Evolutionary conservation across 177 flowering plant genomes (phyloP).

Genomic region (Tripterygium wilfordii): DNA sequence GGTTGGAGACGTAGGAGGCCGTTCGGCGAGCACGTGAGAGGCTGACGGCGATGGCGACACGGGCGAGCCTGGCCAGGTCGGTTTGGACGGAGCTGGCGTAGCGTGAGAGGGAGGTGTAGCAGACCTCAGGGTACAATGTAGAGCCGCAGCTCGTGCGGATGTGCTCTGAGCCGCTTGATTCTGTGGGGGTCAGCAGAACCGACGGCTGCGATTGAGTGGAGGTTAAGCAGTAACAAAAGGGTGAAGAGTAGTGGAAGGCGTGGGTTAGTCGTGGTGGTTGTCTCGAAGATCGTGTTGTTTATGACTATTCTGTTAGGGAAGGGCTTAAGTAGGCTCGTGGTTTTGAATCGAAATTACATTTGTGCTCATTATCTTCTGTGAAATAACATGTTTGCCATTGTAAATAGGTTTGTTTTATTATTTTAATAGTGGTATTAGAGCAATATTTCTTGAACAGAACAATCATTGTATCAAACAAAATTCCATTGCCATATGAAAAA

Average conservation of each 20-base stretch:
- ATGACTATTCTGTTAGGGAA: too few species aligned
- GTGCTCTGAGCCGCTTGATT: conserved; percentile 32
- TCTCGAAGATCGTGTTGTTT: too few species aligned
- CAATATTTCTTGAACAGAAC: too few species aligned
- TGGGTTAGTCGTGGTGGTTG: too few species aligned
- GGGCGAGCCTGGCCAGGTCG: conserved; percentile 51
- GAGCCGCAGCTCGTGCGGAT: conserved; percentile 68
- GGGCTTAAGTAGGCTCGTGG: too few species aligned
- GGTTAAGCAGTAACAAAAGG: conserved; percentile 1
- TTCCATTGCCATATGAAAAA: too few species aligned
- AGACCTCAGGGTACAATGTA: conserved; percentile 58
- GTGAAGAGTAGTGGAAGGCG: conserved; percentile 1
- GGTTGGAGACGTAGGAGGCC: conserved; percentile 35
- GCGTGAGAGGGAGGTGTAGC: conserved; percentile 55
- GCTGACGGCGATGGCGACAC: conserved; percentile 48
- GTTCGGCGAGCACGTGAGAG: conserved; percentile 34
- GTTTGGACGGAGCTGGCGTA: conserved; percentile 44
- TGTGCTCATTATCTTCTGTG: too few species aligned
- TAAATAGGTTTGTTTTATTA: too few species aligned
- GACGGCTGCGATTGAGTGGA: conserved; percentile 7
- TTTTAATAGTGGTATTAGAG: too few species aligned
- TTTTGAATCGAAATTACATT: too few species aligned
- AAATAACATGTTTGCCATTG: too few species aligned
- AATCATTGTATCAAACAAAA: too few species aligned
- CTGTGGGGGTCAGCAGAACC: neutral